Conservation (phyloP, 352 stramenopile species). For the Pythium plurisporium region DNA sequence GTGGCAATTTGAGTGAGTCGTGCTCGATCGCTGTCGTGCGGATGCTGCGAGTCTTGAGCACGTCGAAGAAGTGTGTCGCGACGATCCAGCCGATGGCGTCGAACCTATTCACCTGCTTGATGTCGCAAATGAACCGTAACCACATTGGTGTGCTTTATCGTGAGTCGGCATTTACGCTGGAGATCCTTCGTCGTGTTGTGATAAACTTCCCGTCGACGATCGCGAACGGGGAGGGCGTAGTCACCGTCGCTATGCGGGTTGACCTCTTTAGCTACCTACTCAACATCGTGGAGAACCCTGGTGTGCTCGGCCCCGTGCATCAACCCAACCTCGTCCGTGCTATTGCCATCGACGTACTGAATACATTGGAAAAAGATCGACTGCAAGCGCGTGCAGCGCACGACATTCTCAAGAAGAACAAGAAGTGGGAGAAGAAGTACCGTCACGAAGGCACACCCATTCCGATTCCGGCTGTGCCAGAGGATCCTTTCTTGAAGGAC, state of each 20-base stretch:
- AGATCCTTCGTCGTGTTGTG: slow-evolving; percentile 73
- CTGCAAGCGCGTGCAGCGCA: slow-evolving; percentile 66
- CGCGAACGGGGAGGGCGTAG: slow-evolving; percentile 55
- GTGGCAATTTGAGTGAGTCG: slow-evolving; percentile 50
- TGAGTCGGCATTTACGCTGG: slow-evolving; percentile 58
- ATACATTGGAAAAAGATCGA: slow-evolving; percentile 74
- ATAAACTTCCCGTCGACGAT: slow-evolving; percentile 67
- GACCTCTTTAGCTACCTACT: slow-evolving; percentile 73
- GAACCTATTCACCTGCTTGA: slow-evolving; percentile 52
- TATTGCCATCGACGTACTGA: slow-evolving; percentile 75
- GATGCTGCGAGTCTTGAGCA: slow-evolving; percentile 60
- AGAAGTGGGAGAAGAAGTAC: slow-evolving; percentile 86
- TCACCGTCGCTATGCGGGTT: slow-evolving; percentile 60
- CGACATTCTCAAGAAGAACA: slow-evolving; percentile 84
- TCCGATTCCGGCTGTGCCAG: slow-evolving; percentile 12
- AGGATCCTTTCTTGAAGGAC: slow-evolving; percentile 72
- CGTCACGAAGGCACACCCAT: slow-evolving; percentile 25
- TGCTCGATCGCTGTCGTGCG: slow-evolving; percentile 62
- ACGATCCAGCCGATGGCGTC: slow-evolving; percentile 54
- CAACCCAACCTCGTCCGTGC: slow-evolving; percentile 58
- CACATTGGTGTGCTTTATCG: slow-evolving; percentile 52
- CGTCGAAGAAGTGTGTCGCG: slow-evolving; percentile 48
- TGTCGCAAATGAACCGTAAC: slow-evolving; percentile 43
- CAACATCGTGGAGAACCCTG: slow-evolving; percentile 67
- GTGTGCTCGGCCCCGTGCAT: slow-evolving; percentile 47